Evolutionary conservation across 177 flowering plant species (phyloP).

Genomic region (Vitis hybrid): DNA sequence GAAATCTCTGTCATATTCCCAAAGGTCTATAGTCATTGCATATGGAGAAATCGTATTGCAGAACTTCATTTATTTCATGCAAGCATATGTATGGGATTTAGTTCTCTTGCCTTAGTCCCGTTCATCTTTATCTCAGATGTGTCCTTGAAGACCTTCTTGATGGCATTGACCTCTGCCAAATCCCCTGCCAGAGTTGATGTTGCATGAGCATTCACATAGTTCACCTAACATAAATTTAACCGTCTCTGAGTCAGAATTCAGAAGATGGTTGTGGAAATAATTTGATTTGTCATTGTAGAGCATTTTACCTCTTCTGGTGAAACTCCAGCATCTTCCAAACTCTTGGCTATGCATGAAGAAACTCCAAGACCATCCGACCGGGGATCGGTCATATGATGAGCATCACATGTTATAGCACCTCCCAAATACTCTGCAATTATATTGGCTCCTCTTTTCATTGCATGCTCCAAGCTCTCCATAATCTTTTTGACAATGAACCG

Average conservation of each 20-base stretch:
- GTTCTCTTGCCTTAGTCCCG: constrained; percentile 54
- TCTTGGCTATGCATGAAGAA: constrained; percentile 69
- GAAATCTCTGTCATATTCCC: too few species aligned
- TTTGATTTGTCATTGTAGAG: too few species aligned
- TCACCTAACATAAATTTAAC: constrained; percentile 43
- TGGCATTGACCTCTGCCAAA: constrained; percentile 71
- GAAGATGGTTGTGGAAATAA: background rate
- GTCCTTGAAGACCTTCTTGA: constrained; percentile 71
- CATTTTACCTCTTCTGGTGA: constrained; percentile 72
- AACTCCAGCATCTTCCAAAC: constrained; percentile 71
- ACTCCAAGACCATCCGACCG: constrained; percentile 78
- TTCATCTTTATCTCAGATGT: constrained; percentile 74
- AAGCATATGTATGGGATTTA: background rate
- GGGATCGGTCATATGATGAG: constrained; percentile 88
- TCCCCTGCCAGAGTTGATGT: constrained; percentile 83
- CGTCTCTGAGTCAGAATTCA: background rate
- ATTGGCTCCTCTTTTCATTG: constrained; percentile 68
- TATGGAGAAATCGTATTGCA: too few species aligned
- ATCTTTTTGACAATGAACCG: constrained; percentile 29
- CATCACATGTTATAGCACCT: constrained; percentile 75
- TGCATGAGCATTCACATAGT: constrained; percentile 77
- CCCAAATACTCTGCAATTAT: constrained; percentile 78
- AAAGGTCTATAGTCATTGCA: too few species aligned
- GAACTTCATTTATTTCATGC: background rate
- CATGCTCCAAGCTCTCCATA: constrained; percentile 85